A percentile compares a stretch with the other conserved stretches of the same genome.
Evolutionary conservation across 2,329 filamentous ascomycete species (phyloP).

Genomic region (Monilinia aucupariae): DNA sequence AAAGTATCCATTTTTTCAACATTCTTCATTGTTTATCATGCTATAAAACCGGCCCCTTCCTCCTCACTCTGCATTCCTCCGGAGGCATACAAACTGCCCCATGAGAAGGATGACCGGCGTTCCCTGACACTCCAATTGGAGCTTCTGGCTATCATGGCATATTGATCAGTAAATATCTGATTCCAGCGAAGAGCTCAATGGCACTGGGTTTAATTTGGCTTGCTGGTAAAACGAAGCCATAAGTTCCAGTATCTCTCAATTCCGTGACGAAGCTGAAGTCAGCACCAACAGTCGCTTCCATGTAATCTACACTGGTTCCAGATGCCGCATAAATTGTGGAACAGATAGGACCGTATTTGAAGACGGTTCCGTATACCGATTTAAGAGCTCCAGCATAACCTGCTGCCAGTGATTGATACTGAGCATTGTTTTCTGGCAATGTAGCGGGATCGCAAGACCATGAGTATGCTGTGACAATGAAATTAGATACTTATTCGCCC

Average conservation of each 20-base stretch:
- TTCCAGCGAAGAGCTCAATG: slow-evolving; percentile 44
- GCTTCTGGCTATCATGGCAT: slow-evolving; percentile 19
- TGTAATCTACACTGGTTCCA: slow-evolving; percentile 43
- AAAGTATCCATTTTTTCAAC: background rate
- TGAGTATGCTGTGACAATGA: slow-evolving; percentile 43
- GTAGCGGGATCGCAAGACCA: slow-evolving; percentile 49
- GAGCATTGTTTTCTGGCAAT: slow-evolving; percentile 42
- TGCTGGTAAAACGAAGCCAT: slow-evolving; percentile 46
- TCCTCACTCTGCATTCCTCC: background rate
- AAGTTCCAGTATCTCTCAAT: slow-evolving; percentile 43
- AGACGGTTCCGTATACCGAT: slow-evolving; percentile 46
- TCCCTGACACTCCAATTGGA: background rate
- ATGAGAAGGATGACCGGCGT: background rate
- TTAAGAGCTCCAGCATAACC: slow-evolving; percentile 49
- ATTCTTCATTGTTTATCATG: background rate
- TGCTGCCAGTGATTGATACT: slow-evolving; percentile 45
- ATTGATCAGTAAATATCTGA: slow-evolving; percentile 25
- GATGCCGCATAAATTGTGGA: slow-evolving; percentile 55
- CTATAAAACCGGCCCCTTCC: background rate
- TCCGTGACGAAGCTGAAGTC: slow-evolving; percentile 42
- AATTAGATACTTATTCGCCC: background rate
- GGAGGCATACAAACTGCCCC: background rate
- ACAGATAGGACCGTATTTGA: slow-evolving; percentile 47
- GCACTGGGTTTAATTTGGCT: slow-evolving; percentile 44
- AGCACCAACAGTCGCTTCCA: slow-evolving; percentile 37